phyloP scores from a whole-genome alignment of 2,329 filamentous ascomycete genomes.

The Dactylellina drechsleri region DNA sequence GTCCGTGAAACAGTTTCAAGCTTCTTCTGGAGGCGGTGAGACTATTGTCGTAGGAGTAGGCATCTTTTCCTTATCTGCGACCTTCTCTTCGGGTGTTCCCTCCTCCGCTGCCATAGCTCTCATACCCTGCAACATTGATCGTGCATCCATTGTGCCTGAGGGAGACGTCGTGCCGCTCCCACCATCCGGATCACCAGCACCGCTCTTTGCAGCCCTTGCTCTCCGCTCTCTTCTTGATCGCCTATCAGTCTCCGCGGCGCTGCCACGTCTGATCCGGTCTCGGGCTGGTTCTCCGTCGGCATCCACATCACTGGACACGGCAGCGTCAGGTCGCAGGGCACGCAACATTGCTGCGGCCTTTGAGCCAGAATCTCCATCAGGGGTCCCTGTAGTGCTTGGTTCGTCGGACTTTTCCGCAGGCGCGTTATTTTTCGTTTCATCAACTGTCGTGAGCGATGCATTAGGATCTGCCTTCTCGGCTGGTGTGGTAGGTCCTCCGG shows the following conservation, averaged over 20 bases:
- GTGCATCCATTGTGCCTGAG: constrained; percentile 44
- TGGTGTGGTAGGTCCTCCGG: constrained; percentile 37
- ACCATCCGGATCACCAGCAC: constrained; percentile 18
- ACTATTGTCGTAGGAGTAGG: constrained; percentile 54
- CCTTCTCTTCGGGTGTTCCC: constrained; percentile 48
- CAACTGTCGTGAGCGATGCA: constrained; percentile 25
- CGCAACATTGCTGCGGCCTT: constrained; percentile 50
- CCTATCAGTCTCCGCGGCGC: constrained; percentile 48
- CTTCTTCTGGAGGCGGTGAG: constrained; percentile 54
- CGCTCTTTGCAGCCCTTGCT: constrained; percentile 30
- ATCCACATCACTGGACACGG: constrained; percentile 27
- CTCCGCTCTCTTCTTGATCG: constrained; percentile 47
- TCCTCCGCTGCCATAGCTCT: constrained; percentile 53
- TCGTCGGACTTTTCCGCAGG: constrained; percentile 12
- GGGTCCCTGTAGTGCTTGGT: constrained; percentile 1
- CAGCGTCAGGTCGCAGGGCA: constrained; percentile 37
- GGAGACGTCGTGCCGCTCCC: constrained; percentile 38
- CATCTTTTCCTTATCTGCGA: constrained; percentile 27
- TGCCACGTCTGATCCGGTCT: constrained; percentile 29
- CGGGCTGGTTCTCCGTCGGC: constrained; percentile 42
- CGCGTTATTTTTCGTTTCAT: constrained; percentile 24
- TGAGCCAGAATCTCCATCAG: constrained; percentile 32
- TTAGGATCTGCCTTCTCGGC: constrained; percentile 38
- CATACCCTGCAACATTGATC: constrained; percentile 48
- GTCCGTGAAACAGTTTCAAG: constrained; percentile 11